phyloP scores from a whole-genome alignment of 2,329 filamentous ascomycete species.

The Ophiosphaerella narmari region DNA sequence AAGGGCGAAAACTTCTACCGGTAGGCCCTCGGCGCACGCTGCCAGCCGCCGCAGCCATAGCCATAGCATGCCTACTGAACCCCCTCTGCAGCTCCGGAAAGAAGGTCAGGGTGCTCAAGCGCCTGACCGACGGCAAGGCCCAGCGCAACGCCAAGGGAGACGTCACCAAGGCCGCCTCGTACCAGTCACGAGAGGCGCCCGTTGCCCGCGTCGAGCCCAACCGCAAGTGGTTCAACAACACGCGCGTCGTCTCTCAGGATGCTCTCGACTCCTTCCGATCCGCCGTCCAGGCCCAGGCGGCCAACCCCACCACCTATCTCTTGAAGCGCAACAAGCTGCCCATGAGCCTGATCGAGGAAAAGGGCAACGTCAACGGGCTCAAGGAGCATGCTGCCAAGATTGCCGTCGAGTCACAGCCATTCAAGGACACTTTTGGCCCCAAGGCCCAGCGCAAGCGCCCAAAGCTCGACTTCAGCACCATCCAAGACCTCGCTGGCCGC shows the following conservation, averaged over 20 bases:
- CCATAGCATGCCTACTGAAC: neutral
- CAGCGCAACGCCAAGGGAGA: slow-evolving; percentile 81
- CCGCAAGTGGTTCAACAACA: slow-evolving; percentile 97
- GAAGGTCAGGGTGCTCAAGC: slow-evolving; percentile 85
- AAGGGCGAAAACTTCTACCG: slow-evolving; percentile 99
- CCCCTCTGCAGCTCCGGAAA: slow-evolving; percentile 64
- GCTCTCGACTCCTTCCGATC: slow-evolving; percentile 84
- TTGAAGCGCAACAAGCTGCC: slow-evolving; percentile 96
- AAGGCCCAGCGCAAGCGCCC: slow-evolving; percentile 92
- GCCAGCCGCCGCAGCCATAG: neutral
- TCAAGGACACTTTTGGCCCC: slow-evolving; percentile 86
- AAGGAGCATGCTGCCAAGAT: slow-evolving; percentile 96
- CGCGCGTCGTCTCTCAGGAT: slow-evolving; percentile 86
- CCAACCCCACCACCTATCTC: slow-evolving; percentile 91
- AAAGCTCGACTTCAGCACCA: slow-evolving; percentile 80
- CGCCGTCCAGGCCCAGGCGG: slow-evolving; percentile 86
- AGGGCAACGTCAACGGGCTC: slow-evolving; percentile 73
- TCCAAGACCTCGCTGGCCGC: slow-evolving; percentile 80
- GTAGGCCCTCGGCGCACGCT: slow-evolving; percentile 8
- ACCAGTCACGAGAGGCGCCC: slow-evolving; percentile 81
- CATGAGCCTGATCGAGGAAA: slow-evolving; percentile 88
- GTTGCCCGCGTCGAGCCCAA: slow-evolving; percentile 91
- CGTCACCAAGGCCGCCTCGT: slow-evolving; percentile 81
- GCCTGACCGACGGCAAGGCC: slow-evolving; percentile 85
- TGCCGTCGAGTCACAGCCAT: slow-evolving; percentile 84